Evolutionary conservation across 2,329 filamentous ascomycete species (phyloP).

Genomic region (Nigrospora sphaerica): DNA sequence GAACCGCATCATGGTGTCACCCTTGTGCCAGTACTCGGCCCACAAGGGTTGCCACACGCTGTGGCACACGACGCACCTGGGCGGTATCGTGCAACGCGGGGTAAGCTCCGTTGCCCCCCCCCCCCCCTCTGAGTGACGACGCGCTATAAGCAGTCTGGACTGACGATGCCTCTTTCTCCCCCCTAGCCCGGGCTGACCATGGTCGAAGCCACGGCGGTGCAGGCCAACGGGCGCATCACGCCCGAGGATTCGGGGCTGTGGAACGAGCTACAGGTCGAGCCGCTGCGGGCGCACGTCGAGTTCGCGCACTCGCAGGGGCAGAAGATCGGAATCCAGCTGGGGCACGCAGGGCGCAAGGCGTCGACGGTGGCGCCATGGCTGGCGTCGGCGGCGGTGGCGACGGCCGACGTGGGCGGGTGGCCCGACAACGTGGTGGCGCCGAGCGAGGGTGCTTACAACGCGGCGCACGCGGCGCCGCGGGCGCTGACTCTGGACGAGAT

Average conservation of each 20-base stretch:
- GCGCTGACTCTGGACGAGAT: conserved; percentile 45
- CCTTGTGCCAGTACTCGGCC: conserved; percentile 56
- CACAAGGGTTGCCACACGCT: conserved; percentile 62
- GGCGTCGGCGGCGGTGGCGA: not conserved
- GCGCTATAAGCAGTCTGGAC: not conserved
- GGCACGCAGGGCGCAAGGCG: conserved; percentile 49
- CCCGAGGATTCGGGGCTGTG: conserved; percentile 75
- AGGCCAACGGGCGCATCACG: conserved; percentile 73
- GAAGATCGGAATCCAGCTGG: conserved; percentile 63
- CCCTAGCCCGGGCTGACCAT: conserved; percentile 59
- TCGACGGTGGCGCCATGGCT: conserved; percentile 25
- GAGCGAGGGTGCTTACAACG: conserved; percentile 31
- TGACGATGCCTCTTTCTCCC: not conserved
- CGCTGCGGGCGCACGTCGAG: conserved; percentile 59
- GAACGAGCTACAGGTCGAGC: conserved; percentile 74
- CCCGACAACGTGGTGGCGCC: not conserved
- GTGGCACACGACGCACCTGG: conserved; percentile 78
- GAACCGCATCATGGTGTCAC: conserved; percentile 52
- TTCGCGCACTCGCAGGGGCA: conserved; percentile 46
- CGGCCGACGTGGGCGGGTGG: not conserved
- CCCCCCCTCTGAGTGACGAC: not conserved
- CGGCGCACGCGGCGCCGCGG: conserved; percentile 48
- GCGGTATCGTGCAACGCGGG: conserved; percentile 69
- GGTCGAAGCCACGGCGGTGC: conserved; percentile 72
- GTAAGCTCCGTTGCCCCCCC: not conserved